A percentile compares a stretch with the other conserved stretches of the same genome.
These are phyloP conservation scores for Amanita rimosa DNA, from an alignment of 768 basidiomycete genomes.

Conservation along the genomic window DNA sequence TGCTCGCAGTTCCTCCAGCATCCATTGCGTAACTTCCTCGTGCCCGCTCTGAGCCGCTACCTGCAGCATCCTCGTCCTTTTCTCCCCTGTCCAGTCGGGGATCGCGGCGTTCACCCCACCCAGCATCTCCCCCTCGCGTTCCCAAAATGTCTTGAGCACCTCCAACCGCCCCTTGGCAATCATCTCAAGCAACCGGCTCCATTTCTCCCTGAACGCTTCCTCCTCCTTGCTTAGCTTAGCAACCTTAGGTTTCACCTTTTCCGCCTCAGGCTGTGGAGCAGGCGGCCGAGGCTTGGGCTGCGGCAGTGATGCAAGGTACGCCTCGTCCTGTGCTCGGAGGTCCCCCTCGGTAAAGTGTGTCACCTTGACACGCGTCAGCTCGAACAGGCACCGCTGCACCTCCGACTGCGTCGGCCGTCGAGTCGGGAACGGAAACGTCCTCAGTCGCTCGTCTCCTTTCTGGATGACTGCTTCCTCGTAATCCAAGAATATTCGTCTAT, in stretches of 20 bases:
- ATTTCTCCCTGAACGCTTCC: constrained; percentile 66
- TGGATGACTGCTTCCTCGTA: constrained; percentile 70
- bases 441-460: constrained; percentile 74
- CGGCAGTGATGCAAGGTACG: constrained; percentile 80
- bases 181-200: constrained; percentile 85
- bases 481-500: constrained; percentile 32
- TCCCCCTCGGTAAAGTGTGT: constrained; percentile 82
- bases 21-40: constrained; percentile 62
- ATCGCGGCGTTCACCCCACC: constrained; percentile 52
- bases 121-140: constrained; percentile 48
- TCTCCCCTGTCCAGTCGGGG: constrained; percentile 62
- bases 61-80: constrained; percentile 62
- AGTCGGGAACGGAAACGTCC: constrained; percentile 94
- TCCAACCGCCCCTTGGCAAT: constrained; percentile 77
- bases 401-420: constrained; percentile 92
- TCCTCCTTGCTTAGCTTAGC: constrained; percentile 73
- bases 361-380: constrained; percentile 75
- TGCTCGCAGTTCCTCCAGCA: constrained; percentile 65
- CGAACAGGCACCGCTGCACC: constrained; percentile 73
- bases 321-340: constrained; percentile 79
- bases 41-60: constrained; percentile 64
- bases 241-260: constrained; percentile 27
- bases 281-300: constrained; percentile 52
- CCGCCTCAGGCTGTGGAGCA: constrained; percentile 25
- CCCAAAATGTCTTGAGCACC: constrained; percentile 69